Conservation (phyloP, 768 basidiomycete species). For the Gloeopeniophorella convolvens region DNA sequence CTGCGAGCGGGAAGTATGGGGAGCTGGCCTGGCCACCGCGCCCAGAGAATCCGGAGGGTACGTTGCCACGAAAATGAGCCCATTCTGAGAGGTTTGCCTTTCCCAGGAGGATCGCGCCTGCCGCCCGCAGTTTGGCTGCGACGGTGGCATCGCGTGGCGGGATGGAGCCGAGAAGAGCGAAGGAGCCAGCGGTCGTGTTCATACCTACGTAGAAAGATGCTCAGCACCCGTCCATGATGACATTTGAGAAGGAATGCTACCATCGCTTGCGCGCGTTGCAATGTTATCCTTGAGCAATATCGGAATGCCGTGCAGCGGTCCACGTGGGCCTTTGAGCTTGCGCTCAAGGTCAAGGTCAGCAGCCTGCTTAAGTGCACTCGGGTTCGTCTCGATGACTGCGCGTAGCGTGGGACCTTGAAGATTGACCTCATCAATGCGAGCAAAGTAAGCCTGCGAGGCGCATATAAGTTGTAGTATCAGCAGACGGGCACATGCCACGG, state of each 20-base stretch:
- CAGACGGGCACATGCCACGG: too few species aligned
- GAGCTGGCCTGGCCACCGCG: constrained; percentile 39
- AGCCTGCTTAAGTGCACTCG: constrained; percentile 33
- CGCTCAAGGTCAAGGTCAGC: constrained; percentile 27
- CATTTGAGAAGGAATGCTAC: constrained; percentile 12
- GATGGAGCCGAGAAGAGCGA: constrained; percentile 30
- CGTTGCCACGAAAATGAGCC: constrained; percentile 33
- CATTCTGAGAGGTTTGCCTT: constrained; percentile 40
- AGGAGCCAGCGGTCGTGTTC: constrained; percentile 34
- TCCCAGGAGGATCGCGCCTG: constrained; percentile 36
- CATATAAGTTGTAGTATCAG: too few species aligned
- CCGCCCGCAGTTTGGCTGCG: constrained; percentile 27
- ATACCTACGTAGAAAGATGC: constrained; percentile 25
- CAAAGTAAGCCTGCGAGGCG: constrained; percentile 32
- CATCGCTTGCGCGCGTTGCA: constrained; percentile 28
- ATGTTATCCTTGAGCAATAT: constrained; percentile 34
- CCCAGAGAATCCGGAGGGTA: constrained; percentile 39
- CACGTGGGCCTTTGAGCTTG: constrained; percentile 21
- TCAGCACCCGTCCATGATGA: constrained; percentile 16
- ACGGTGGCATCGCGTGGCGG: constrained; percentile 32
- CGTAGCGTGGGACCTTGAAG: constrained; percentile 31
- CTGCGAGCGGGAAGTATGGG: constrained; percentile 37
- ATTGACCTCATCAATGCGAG: constrained; percentile 41
- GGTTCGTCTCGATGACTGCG: constrained; percentile 37
- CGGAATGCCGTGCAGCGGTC: constrained; percentile 32